phyloP scores from a whole-genome alignment of 1,139 yeast species.

The Candida neerlandica region DNA sequence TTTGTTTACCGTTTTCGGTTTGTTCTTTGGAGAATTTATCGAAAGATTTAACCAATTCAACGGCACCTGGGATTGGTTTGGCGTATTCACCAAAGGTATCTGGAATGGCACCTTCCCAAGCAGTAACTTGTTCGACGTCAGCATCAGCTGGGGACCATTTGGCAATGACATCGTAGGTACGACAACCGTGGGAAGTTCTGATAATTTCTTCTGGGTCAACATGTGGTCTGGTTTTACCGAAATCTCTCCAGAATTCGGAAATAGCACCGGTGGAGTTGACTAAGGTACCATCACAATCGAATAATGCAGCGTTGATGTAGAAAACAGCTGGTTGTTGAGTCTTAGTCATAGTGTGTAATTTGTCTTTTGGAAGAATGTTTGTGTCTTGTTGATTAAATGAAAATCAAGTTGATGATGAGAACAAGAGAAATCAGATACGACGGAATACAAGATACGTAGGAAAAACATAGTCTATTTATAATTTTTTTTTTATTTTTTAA shows the following conservation, averaged over 20 bases:
- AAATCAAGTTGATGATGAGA: neutral
- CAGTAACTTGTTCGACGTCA: conserved; percentile 63
- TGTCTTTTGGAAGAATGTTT: no score
- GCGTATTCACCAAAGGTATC: conserved; percentile 72
- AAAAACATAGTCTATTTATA: conserved; percentile 2
- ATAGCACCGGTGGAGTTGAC: conserved; percentile 83
- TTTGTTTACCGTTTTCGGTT: conserved; percentile 49
- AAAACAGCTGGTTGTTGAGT: conserved; percentile 49
- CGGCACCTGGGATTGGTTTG: conserved; percentile 74
- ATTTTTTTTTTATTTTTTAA: conserved; percentile 1
- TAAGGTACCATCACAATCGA: conserved; percentile 86
- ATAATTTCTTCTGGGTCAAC: conserved; percentile 72
- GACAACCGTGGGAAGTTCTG: conserved; percentile 78
- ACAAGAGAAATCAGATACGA: neutral
- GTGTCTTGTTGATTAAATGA: neutral
- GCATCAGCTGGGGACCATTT: conserved; percentile 79
- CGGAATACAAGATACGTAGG: neutral
- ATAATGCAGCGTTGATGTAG: conserved; percentile 55
- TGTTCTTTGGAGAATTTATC: conserved; percentile 40
- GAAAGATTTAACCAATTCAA: conserved; percentile 60
- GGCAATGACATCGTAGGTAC: conserved; percentile 77
- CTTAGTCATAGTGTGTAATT: conserved; percentile 23
- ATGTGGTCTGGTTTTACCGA: conserved; percentile 68
- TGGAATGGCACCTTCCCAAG: conserved; percentile 72
- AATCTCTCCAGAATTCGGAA: conserved; percentile 78